Percentiles rank a stretch among this genome's conserved stretches.
Conservation (phyloP, 176 grass and related monocot species). For the Oryza nivara region DNA sequence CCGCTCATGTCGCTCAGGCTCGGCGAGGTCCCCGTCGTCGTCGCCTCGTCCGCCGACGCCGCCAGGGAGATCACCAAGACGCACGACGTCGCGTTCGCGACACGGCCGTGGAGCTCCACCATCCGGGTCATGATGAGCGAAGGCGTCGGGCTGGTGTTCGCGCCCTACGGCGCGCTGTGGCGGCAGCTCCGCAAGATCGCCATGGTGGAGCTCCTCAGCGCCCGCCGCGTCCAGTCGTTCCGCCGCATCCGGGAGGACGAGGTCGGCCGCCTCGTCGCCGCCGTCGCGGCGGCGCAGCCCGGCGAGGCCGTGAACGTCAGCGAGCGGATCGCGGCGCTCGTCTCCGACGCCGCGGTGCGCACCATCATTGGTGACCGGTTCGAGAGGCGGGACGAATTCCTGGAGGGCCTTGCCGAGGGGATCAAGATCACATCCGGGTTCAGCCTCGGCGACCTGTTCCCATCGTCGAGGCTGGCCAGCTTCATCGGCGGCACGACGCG, state of each 20-base stretch:
- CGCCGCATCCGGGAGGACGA: conserved; percentile 47
- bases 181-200: conserved; percentile 48
- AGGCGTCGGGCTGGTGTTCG: not conserved
- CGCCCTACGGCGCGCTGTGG: conserved; percentile 49
- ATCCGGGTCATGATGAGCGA: not conserved
- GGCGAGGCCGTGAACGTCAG: conserved; percentile 16
- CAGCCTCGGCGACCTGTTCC: conserved; percentile 18
- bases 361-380: not conserved
- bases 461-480: too few relatives aligned
- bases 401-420: not conserved
- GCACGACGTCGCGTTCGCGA: not conserved
- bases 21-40: not conserved
- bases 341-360: conserved; percentile 1
- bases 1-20: not conserved
- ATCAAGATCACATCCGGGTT: conserved; percentile 5
- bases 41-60: not conserved
- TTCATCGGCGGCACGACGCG: not conserved
- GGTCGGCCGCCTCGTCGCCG: conserved; percentile 22
- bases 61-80: not conserved
- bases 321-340: not conserved
- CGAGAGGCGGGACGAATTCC: not conserved
- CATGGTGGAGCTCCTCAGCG: conserved; percentile 36
- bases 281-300: not conserved
- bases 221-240: conserved; percentile 50
- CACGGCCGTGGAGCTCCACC: not conserved